Base-by-base conservation (phyloP, 2,329 filamentous ascomycete species). In the Cladophialophora yegresii region DNA sequence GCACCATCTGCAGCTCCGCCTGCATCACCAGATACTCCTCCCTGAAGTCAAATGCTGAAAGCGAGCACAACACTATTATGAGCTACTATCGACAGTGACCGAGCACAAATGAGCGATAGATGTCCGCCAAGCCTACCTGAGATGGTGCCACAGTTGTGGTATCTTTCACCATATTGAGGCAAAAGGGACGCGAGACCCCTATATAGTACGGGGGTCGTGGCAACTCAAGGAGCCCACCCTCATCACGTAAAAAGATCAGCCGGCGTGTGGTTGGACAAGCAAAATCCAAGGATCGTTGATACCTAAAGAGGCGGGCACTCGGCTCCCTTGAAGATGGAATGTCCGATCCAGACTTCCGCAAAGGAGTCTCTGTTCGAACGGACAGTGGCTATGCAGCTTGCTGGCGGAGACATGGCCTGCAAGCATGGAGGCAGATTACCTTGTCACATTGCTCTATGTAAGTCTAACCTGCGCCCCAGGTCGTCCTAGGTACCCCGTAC, bases 1-100 rank as follows among this genome's bases (percentile, higher is more conserved):
- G 20, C 61, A 23, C 47, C 65, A 58, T 68, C 62, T 28, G 57
- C 63, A 53, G 63, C 50, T 40, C 23, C 61, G 59, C 67, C 63
- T n/a, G 51, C 51, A 26, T 28, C 28, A 33, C 62, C 57, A 30
- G 50, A 56, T 47, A 57, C 23, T 51, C 64, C 64, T 28, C 60
- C 64, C 16, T 63, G 40, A 49, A 53, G 16, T 28, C 26, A 32
- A 20, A 20, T 26, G 28, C 1, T 28, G 7, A 54, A 33, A n/a
- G 47, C 36, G 16, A 43, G n/a, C 7, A n/a, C 8, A 43, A 43
- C 36, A 43, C 13, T n/a, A 1, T 7, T n/a, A 16, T 8, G 16
- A 43, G n/a, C 16, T n/a, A 7, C 36, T n/a, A 43, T 3, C 36
- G 5, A 6, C 36, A 43, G 16, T 3, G 13, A 7, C 36, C 36